Evolutionary conservation across 805 yeast genomes (phyloP).

Genomic region (Pichia pseudocactophila): DNA sequence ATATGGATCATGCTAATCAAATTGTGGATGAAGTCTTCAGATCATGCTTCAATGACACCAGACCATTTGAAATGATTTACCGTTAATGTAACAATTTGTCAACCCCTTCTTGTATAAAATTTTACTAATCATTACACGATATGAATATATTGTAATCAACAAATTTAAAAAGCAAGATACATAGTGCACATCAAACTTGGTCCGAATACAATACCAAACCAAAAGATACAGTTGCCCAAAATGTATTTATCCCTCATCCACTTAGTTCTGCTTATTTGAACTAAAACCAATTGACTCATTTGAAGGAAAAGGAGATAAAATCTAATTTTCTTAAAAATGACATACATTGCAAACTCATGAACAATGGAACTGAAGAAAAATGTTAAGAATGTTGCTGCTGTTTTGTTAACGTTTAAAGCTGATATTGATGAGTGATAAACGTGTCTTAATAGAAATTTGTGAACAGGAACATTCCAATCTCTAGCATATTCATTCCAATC

Average conservation of each 20-base stretch:
- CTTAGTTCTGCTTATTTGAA: conserved; percentile 50
- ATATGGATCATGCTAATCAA: conserved; percentile 61
- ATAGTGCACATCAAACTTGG: conserved; percentile 83
- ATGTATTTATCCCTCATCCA: conserved; percentile 46
- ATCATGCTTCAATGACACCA: conserved; percentile 86
- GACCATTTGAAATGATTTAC: conserved; percentile 92
- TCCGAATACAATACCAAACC: conserved; percentile 87
- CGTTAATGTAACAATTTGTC: conserved; percentile 30
- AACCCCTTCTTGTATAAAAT: not conserved
- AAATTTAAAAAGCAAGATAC: conserved; percentile 58
- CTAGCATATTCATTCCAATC: conserved; percentile 92
- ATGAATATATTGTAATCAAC: too few species aligned
- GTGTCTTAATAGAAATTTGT: conserved; percentile 79
- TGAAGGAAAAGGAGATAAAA: conserved; percentile 76
- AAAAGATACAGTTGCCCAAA: conserved; percentile 74
- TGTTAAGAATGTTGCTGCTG: conserved; percentile 66
- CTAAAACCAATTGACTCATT: conserved; percentile 80
- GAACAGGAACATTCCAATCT: conserved; percentile 93
- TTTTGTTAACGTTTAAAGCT: conserved; percentile 55
- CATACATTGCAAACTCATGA: conserved; percentile 91
- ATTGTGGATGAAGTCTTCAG: conserved; percentile 86
- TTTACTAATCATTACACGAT: too few species aligned
- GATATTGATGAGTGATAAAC: conserved; percentile 89
- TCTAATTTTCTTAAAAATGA: conserved; percentile 68
- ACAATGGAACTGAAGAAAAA: conserved; percentile 71